Evolutionary conservation across 495 filamentous ascomycete species (phyloP), one percentile per base, ranked within the genome.

Genomic region (Rusavskia elegans): DNA sequence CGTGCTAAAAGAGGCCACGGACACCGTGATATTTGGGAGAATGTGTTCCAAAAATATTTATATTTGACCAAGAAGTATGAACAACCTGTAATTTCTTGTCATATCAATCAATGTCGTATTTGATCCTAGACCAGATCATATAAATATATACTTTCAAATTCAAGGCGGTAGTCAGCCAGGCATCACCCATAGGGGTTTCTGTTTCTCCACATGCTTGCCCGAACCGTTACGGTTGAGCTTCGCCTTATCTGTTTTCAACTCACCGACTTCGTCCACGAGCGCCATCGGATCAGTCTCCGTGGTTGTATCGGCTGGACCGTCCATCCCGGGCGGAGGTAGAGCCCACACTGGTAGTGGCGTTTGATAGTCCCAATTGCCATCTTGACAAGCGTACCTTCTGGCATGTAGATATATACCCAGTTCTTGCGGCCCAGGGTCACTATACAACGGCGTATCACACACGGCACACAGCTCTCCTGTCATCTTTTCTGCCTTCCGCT

Each of bases 371-470:
- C 92, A 98, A 16, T 72, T 68, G 8, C 88, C 90, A 9, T 79
- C 76, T 17, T 73, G 73, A 65, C 87, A 87, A 46, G 88, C 83
- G 61, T 98, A 98, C 29, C 84, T 78, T 51, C 83, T 79, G 35
- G 90, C 90, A 68, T 98, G 92, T 45, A 98, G 69, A 75, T 88
- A 98, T 50, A 98, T 83, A 3, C 85, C 86, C 20, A 98, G 72
- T 71, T 98, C 92, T 57, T 96, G 88, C 11, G 70, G 59, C 1
- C 89, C 87, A 0, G 92, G 92, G 62, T 98, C 92, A 11, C 84
- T 88, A 64, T 97, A 98, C 45, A 98, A 69, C 20, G 86, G 85
- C 7, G 92, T 90, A 41, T 81, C 73, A 67, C 92, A 98, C 32
- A 92, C 65, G 0, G 80, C 72, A 59, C 92, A 98, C 7, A 76